Base-by-base conservation (phyloP, 192 early-diverging fungal species). In the Neocallimastix lanati region DNA sequence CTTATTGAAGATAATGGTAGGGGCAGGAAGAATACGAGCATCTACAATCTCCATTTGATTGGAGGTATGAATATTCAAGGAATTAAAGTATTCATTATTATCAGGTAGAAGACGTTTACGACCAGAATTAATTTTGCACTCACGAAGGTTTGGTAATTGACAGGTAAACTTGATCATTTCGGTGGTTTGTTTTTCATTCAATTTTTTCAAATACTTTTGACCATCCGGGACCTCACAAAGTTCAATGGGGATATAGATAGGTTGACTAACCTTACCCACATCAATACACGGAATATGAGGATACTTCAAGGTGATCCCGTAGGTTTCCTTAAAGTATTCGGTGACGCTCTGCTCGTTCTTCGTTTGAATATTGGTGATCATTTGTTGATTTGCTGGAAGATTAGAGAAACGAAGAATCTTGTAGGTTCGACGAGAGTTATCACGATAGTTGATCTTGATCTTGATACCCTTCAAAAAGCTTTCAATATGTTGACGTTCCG, bases 131-230 rank as follows among this genome's bases (percentile, higher is more conserved):
- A 98, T 98, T 81, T 93, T 93, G 82, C 92, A 88, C 79, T 90
- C 89, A 78, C 96, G 93, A n/a, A 93, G 88, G 77, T 89, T 86
- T 1, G 96, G 96, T 33, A 87, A 88, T 83, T 93, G 91, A 82
- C 94, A 95, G 0, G 95, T 95, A 82, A 94, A 95, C 33, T 91
- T 94, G 82, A 98, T 96, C 96, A 98, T 97, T 81, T 98, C 95
- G 0, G 94, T 92, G 0, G 96, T 97, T 87, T 96, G 92, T 21
- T 84, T 84, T 77, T 96, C 93, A 80, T 94, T 91, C 38, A 97
- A 83, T 81, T 95, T 95, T 80, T 93, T 87, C 81, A 91, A 84
- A 82, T 93, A 90, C 67, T 94, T 89, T 85, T 96, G 95, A 77
- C 94, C 95, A 33, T 91, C 87, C 35, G 92, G 84, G 33, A 99